Conservation (phyloP, 139 green algal genomes). For the Picochlorum sp. region DNA sequence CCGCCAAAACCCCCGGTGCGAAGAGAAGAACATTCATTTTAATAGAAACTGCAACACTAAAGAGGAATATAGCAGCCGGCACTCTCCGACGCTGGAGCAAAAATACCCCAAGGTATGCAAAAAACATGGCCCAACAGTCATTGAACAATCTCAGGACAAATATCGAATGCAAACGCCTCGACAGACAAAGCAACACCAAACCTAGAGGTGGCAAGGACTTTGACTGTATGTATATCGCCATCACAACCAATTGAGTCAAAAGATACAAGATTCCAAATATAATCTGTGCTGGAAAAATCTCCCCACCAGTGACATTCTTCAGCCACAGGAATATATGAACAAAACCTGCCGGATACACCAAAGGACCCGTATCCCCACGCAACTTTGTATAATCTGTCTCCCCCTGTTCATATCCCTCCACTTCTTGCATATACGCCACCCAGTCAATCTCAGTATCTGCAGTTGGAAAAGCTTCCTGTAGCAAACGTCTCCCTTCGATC, state of each 20-base stretch:
- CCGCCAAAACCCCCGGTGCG: slow-evolving; percentile 53
- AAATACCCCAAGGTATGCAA: slow-evolving; percentile 42
- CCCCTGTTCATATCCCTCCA: slow-evolving; percentile 36
- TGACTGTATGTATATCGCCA: slow-evolving; percentile 50
- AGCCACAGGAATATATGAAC: slow-evolving; percentile 66
- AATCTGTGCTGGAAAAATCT: slow-evolving; percentile 29
- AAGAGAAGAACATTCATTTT: slow-evolving; percentile 88
- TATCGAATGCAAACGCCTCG: slow-evolving; percentile 76
- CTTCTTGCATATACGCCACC: slow-evolving; percentile 47
- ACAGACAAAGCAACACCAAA: slow-evolving; percentile 59
- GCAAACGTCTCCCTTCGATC: not conserved
- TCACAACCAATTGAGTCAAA: slow-evolving; percentile 38
- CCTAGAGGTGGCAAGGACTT: slow-evolving; percentile 55
- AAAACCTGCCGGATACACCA: slow-evolving; percentile 82
- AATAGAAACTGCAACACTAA: slow-evolving; percentile 60
- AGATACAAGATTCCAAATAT: slow-evolving; percentile 66
- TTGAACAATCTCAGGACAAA: slow-evolving; percentile 85
- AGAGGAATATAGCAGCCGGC: slow-evolving; percentile 29
- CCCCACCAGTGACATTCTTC: slow-evolving; percentile 39
- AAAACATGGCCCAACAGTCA: slow-evolving; percentile 64
- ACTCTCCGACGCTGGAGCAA: slow-evolving; percentile 24
- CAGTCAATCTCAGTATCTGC: slow-evolving; percentile 57
- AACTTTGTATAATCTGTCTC: slow-evolving; percentile 72
- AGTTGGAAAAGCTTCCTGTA: not conserved
- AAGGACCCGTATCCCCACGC: slow-evolving; percentile 62